Base-by-base conservation (phyloP, 345 rosid species). In the Bretschneidera sinensis region DNA sequence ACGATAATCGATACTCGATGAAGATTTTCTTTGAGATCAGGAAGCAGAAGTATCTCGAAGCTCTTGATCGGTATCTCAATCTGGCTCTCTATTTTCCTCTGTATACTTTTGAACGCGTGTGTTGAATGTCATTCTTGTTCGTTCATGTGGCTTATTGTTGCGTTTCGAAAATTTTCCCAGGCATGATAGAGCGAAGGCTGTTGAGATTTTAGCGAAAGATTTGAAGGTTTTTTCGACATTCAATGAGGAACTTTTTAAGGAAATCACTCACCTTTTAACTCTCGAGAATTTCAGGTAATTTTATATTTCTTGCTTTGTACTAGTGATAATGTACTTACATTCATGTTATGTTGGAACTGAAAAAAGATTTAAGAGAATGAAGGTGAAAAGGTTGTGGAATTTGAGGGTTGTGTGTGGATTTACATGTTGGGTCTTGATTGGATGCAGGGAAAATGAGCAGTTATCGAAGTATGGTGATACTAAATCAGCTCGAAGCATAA, bases 231-330 rank as follows among this genome's bases (percentile, higher is more conserved):
- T 92, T 65, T 81, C 92, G 1, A 81, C 96, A 2, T 89, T 89
- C 71, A 86, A 85, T 63, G 98, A 87, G 67, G 98, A 86, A 11
- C 81, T 92, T 60, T 92, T 76, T 74, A 89, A 87, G 76, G 98
- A 92, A 66, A 86, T 92, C 58, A 92, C 97, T 56, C 98, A 85
- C 66, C 91, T 92, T 45, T 76, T 92, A 25, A 85, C 96, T 47
- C 85, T 92, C 16, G 79, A 68, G 50, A 85, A 92, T 70, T 92
- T 92, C 71, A 84, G 98, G 98, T 87, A 64, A 58, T 60, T 69
- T 11, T 43, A 23, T 45, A 24, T 54, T 14, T 13, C 23, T 17
- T 52, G 57, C 5, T 0, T 48, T 54, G 20, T 0, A 4, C 63
- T 22, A 22, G n/a, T n/a, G n/a, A n/a, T n/a, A n/a, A n/a, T n/a